phyloP scores from a whole-genome alignment of 306 rosid genomes.

The Ceratonia siliqua region DNA sequence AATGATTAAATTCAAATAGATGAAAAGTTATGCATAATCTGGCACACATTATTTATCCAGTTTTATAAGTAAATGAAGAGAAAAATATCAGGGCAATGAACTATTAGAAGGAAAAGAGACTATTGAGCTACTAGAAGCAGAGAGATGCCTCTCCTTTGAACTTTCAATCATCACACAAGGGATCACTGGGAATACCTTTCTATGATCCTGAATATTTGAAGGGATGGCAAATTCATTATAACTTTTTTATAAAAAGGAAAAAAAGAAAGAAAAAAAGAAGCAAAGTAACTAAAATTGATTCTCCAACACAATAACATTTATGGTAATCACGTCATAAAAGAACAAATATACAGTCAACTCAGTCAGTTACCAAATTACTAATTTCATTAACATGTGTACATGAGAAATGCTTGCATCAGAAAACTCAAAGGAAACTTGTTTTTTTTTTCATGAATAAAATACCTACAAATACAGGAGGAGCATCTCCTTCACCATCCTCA shows the following conservation, averaged over 20 bases:
- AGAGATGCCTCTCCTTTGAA: neutral
- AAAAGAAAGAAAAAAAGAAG: neutral
- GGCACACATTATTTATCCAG: neutral
- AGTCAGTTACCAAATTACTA: neutral
- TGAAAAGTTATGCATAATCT: neutral
- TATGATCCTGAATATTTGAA: neutral
- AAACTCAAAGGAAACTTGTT: neutral
- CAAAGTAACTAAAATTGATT: neutral
- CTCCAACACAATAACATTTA: neutral
- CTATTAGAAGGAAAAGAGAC: neutral
- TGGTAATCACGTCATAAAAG: neutral
- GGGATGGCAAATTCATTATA: neutral
- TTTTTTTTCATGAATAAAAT: slow-evolving; percentile 35
- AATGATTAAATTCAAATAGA: neutral
- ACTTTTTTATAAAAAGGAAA: neutral
- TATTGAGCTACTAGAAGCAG: neutral
- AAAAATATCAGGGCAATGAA: neutral
- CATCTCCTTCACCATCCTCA: slow-evolving; percentile 81
- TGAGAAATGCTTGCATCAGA: neutral
- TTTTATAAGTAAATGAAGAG: slow-evolving; percentile 7
- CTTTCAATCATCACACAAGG: neutral
- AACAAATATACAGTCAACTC: neutral
- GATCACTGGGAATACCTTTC: neutral
- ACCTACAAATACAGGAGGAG: slow-evolving; percentile 96
- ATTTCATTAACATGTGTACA: neutral